These are phyloP conservation scores for Alternaria dauci DNA, from an alignment of 2,329 filamentous ascomycete species.

Conservation along the genomic window DNA sequence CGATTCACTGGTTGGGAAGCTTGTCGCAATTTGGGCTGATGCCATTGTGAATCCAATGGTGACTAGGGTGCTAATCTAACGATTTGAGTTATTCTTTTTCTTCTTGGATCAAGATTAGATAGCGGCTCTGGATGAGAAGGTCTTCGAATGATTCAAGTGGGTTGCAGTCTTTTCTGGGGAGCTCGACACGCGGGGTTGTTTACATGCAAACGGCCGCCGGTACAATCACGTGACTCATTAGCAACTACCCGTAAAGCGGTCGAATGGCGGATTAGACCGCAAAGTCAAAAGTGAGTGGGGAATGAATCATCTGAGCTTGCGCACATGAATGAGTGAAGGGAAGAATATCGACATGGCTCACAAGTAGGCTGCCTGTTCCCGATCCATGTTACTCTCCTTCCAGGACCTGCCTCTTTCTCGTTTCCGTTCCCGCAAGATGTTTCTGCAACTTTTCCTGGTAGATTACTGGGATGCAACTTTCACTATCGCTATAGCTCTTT, in stretches of 20 bases:
- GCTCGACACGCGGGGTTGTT: background rate
- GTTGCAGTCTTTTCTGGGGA: background rate
- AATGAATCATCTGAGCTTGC: background rate
- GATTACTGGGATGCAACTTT: background rate
- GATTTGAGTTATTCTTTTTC: background rate
- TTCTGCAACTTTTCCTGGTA: background rate
- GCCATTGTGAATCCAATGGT: background rate
- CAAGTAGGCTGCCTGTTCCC: background rate
- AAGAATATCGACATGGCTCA: background rate
- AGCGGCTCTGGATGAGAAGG: background rate
- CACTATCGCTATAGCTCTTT: background rate
- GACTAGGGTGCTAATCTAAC: background rate
- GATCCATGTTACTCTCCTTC: background rate
- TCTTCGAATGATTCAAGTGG: background rate
- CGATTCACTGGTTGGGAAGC: background rate
- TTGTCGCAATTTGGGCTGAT: background rate
- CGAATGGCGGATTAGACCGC: background rate
- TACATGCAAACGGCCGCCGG: conserved; percentile 3
- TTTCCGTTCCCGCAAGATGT: background rate
- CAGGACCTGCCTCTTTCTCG: background rate
- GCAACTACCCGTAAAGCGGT: background rate
- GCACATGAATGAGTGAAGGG: too few relatives aligned
- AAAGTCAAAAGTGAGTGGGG: background rate
- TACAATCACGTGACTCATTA: background rate
- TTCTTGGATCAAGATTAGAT: background rate